Evolutionary conservation across 495 filamentous ascomycete genomes (phyloP).

Genomic region (Aspergillus panamensis): DNA sequence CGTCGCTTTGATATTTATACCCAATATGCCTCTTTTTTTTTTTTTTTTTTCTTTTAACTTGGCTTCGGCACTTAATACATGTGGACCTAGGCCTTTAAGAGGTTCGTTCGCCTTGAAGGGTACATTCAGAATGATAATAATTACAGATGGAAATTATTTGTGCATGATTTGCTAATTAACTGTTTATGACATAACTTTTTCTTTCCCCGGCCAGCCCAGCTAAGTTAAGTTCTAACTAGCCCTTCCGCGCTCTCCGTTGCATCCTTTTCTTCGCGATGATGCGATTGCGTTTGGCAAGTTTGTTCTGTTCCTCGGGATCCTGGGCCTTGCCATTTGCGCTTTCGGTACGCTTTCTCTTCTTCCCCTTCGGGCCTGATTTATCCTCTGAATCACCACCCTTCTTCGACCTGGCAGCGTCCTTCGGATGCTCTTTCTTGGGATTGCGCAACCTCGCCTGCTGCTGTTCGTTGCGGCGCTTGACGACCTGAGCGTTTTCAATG

Average conservation of each 20-base stretch:
- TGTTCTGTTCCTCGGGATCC: slow-evolving; percentile 46
- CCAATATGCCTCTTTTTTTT: not conserved
- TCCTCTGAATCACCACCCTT: slow-evolving; percentile 1
- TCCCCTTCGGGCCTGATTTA: slow-evolving; percentile 2
- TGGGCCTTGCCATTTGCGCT: slow-evolving; percentile 27
- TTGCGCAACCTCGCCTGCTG: slow-evolving; percentile 57
- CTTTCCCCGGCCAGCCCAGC: slow-evolving; percentile 9
- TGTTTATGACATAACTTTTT: slow-evolving; percentile 12
- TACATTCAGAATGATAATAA: not conserved
- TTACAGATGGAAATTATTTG: slow-evolving; percentile 7
- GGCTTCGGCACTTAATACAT: too few species aligned
- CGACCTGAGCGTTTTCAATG: slow-evolving; percentile 96
- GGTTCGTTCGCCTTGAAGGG: too few species aligned
- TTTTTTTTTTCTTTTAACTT: too few species aligned
- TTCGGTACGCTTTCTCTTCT: slow-evolving; percentile 43
- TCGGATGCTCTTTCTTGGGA: slow-evolving; percentile 23
- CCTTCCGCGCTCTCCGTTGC: slow-evolving; percentile 51
- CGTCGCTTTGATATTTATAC: not conserved
- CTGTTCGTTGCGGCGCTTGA: slow-evolving; percentile 68
- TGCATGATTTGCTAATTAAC: slow-evolving; percentile 8
- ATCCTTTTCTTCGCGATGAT: slow-evolving; percentile 69
- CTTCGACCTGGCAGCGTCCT: slow-evolving; percentile 26
- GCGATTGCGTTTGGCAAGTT: slow-evolving; percentile 55
- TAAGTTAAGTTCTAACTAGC: slow-evolving; percentile 35
- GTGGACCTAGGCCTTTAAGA: too few species aligned